Base-by-base conservation (phyloP, 768 basidiomycete genomes). In the Fistulinella prunicolor region DNA sequence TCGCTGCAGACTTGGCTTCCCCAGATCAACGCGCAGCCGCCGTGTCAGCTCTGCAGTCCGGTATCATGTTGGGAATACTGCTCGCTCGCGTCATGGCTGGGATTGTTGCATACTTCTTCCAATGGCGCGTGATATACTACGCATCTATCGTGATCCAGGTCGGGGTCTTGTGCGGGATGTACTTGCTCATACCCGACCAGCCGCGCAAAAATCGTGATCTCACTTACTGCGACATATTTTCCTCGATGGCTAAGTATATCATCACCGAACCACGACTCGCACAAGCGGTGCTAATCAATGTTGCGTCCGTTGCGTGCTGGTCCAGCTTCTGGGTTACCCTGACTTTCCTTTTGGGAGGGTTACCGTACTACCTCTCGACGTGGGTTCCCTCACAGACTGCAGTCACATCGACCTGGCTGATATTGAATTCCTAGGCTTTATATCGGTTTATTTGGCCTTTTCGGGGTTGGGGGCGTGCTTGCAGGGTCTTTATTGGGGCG, bases 361-460 rank as follows among this genome's bases (percentile, higher is more conserved):
- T 67, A 0, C 73, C 73, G 2, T 76, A 73, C 48, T 3, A 62
- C 42, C 73, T 64, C 44, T 61, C 62, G 9, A 66, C 61, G 62
- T 66, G 39, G n/a, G 62, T 58, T 9, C 29, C 19, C 23, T 38
- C n/a, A 12, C 5, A 8, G 14, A 16, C 5, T 28, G 2, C 21
- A 9, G 9, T 34, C 17, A 1, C 22, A 1, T 6, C 9, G 41
- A 41, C 24, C 21, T 30, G 17, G n/a, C 28, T 53, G 23, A 60
- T 37, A 44, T 7, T 14, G 10, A 32, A 12, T 3, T 24, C 17
- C 3, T n/a, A 45, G 55, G 39, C 51, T 59, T 29, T 62, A 65
- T 17, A 76, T 76, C 42, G 77, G 77, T 28, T 58, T 79, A n/a
- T 75, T 78, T 51, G 77, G 75, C 20, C 67, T 79, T 6, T 45